Evolutionary conservation across 805 yeast genomes (phyloP), one percentile per base, ranked within the genome.

Genomic region (Pichia cephalocereana): DNA sequence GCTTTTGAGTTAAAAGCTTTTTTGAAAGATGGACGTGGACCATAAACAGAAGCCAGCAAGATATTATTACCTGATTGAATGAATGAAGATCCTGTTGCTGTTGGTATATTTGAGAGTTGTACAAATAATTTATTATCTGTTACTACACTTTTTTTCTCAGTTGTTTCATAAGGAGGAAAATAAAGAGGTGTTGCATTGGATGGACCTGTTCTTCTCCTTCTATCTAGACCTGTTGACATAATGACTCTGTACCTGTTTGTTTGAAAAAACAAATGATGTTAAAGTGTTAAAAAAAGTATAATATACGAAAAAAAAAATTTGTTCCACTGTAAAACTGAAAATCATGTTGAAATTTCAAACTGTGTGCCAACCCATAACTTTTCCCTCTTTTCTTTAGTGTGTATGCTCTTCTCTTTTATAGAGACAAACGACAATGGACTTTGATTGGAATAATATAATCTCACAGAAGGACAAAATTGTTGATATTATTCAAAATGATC

Each of bases 141-240:
- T 34, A 43, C 40, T 52, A 12, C 5, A 32, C 30, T 18, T 15
- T 19, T 10, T 6, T 10, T 26, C 3, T 19, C 17, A 10, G 4
- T 28, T 48, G 43, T 6, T 48, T 60, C 3, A 52, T 56, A 7
- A 53, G 56, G 6, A 55, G 52, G 18, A 48, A 77, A 74, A 0
- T 61, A 63, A 14, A 83, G 61, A 2, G 79, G 78, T 45, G 69
- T 72, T 1, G 86, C 86, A 54, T 77, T 81, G 0, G 75, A 60
- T 0, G 97, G 97, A 0, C 96, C 96, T 32, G 85, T 59, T n/a
- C 89, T 71, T 63, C 96, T 75, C 72, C 96, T 79, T 71, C 96
- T 78, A 61, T 91, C 97, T 15, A 34, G 2, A 14, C n/a, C 17
- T 10, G 37, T 15, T 9, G 37, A 34, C 37, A 34, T 34, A 8